Evolutionary conservation across 2,329 filamentous ascomycete species (phyloP).

Genomic region (Aspergillus terreus): DNA sequence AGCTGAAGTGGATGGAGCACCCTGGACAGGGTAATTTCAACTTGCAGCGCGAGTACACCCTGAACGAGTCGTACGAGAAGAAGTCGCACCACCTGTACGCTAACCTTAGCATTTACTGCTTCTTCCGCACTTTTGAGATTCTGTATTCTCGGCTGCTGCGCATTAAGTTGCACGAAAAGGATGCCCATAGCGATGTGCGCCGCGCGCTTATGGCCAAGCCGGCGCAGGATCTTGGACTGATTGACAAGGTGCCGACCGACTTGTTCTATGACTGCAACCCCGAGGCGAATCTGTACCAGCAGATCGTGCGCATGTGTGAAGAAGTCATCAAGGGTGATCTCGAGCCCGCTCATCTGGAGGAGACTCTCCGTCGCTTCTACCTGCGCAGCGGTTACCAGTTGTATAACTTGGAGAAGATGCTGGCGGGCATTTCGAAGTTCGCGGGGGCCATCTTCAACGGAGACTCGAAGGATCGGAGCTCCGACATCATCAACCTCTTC

Average conservation of each 20-base stretch:
- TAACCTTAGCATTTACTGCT: conserved; percentile 88
- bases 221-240: conserved; percentile 76
- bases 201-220: conserved; percentile 74
- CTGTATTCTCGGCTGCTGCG: conserved; percentile 79
- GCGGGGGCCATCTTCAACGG: conserved; percentile 78
- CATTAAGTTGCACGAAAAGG: conserved; percentile 74
- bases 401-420: conserved; percentile 87
- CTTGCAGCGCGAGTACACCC: conserved; percentile 63
- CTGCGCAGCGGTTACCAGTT: conserved; percentile 86
- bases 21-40: conserved; percentile 54
- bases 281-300: conserved; percentile 74
- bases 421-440: conserved; percentile 75
- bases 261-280: conserved; percentile 68
- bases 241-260: conserved; percentile 69
- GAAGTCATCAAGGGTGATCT: conserved; percentile 79
- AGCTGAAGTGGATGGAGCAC: conserved; percentile 59
- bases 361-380: conserved; percentile 88
- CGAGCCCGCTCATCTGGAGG: conserved; percentile 80
- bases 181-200: conserved; percentile 69
- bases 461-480: conserved; percentile 89
- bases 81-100: conserved; percentile 85
- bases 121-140: conserved; percentile 90
- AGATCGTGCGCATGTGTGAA: conserved; percentile 80
- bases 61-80: conserved; percentile 76
- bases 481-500: conserved; percentile 85